Evolutionary conservation across 129 eudicot genomes (phyloP), one percentile per base, ranked within the genome.

Genomic region (Erigeron canadensis): DNA sequence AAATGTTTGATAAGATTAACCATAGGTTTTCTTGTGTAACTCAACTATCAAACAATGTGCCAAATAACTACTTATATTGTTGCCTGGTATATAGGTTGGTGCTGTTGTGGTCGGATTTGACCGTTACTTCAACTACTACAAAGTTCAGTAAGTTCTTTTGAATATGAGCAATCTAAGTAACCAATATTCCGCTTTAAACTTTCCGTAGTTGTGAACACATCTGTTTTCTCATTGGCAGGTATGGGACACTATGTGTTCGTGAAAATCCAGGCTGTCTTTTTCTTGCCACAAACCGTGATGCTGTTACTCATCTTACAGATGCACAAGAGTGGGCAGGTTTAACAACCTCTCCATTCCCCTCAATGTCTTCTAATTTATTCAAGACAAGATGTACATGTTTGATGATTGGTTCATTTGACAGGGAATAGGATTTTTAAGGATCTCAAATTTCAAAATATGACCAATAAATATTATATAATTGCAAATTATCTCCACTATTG

Each of bases 251-350:
- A 70, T 94, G 99, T 75, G 80, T 94, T 61, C 99, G 99, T 55
- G 97, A 94, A 82, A 94, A 94, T 75, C 99, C 99, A 28, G 99
- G 97, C 55, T 94, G 99, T 72, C 96, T 94, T 69, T 94, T 94
- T 74, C 89, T 94, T 63, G 99, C 99, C 42, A 94, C 99, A 51
- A 94, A 94, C 71, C 91, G 99, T 72, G 99, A 94, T 76, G 97
- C 99, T 72, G 97, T 90, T 10, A 90, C 97, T 82, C 97, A 94
- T 79, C 93, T 94, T 64, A 94, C 99, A 43, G 96, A 94, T 77
- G 95, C 96, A 81, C 99, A 94, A 81, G 99, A 94, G 74, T 94
- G 99, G 99, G 99, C 99, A 94, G 99, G 98, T 94, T 74, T 62
- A 63, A 77, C 59, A 50, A 45, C 74, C 53, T 21, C 65, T 45